Base-by-base conservation (phyloP, 306 rosid species). In the Sicyos baderoa region DNA sequence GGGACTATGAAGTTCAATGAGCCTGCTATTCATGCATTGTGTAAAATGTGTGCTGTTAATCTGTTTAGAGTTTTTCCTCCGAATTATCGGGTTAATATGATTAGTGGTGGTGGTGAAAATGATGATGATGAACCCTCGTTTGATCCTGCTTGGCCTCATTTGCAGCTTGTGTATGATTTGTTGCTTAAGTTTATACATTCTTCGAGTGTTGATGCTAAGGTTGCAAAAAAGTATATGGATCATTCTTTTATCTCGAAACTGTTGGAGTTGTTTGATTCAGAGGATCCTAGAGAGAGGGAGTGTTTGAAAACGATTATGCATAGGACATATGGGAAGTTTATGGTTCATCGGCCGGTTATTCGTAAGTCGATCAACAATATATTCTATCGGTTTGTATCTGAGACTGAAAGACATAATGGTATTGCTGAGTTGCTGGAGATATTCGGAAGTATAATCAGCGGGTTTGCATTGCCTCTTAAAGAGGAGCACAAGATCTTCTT, bases 121-220 rank as follows among this genome's bases (percentile, higher is more conserved):
- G 96, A 91, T 16, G 97, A 88, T 19, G 97, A 86, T 61, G 97
- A 91, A 73, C 97, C 97, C 14, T 45, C 79, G 45, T 91, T 88
- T 64, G 97, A 91, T 72, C 96, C 93, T 8, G 86, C 96, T 19
- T 91, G 97, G 97, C 93, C 93, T 27, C 97, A 91, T 76, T 82
- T 91, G 75, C 93, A 86, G 23, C 82, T 91, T 62, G 96, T 91
- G 67, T 88, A 88, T 74, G 97, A 91, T 13, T 82, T 91, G 72
- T 72, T 91, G 32, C 89, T 91, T 7, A 88, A 81, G 64, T 91
- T 88, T 61, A 76, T 86, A 22, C 84, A 79, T 54, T 91, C 96
- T 45, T 75, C 89, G 0, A 75, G 81, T 52, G 85, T 91, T 27
- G 97, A 91, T 73, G 88, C 86, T 3, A 91, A 91, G 86, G 84